Base-by-base conservation (phyloP, 1,139 yeast species). In the Candida labiduridarum region DNA sequence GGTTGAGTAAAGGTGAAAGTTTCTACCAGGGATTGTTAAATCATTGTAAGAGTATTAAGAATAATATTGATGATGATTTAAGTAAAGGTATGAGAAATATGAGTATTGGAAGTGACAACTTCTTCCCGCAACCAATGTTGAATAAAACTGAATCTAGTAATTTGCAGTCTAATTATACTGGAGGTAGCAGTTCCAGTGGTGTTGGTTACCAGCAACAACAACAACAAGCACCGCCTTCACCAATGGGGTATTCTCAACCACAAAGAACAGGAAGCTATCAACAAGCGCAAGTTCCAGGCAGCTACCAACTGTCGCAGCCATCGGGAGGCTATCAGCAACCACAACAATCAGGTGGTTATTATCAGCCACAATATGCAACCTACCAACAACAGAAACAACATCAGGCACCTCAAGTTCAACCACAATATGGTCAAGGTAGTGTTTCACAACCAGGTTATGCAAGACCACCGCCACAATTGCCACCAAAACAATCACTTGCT, bases 11-110 rank as follows among this genome's bases (percentile, higher is more conserved):
- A 56, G 96, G 96, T 0, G 62, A 67, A 12, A 76, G 70, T 11
- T 88, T 90, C 59, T 92, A 92, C 64, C 68, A 71, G 3, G 79
- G 82, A 44, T 68, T 91, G 44, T 65, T 76, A 30, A 68, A 68
- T 12, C 80, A 48, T 43, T 46, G 51, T 41, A 40, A 27, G 15
- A 34, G 36, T 27, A 12, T 47, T 7, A 47, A 43, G 38, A 29
- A 27, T 30, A 25, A 36, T 11, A 34, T 47, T 25, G 46, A 42
- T 29, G 41, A 41, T 29, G 41, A 41, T 25, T 41, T 47, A 31
- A 43, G 38, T 29, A 14, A 42, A 41, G 42, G 44, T 9, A 34
- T 47, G 43, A 38, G 36, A 12, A 41, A 27, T 16, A 43, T 47
- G 36, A 35, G 36, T 15, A 36, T 47, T 19, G 19, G 29, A n/a